These are phyloP conservation scores for Acorus calamus DNA, from an alignment of 106 monocot species.

Conservation along the genomic window DNA sequence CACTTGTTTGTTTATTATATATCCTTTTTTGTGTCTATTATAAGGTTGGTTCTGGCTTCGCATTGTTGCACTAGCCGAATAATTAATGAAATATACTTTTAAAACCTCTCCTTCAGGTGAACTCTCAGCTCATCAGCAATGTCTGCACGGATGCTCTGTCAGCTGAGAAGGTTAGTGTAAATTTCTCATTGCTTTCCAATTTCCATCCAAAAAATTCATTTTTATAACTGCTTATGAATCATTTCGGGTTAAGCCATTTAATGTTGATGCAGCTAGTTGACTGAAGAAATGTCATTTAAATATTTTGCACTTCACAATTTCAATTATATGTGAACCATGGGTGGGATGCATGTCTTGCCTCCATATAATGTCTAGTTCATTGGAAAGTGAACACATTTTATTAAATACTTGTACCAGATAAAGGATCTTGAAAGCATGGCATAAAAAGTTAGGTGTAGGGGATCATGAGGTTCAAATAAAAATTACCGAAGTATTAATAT, in stretches of 20 bases:
- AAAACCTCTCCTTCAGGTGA: conserved; percentile 16
- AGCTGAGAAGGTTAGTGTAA: conserved; percentile 23
- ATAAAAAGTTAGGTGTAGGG: no score
- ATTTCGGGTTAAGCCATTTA: no score
- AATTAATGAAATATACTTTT: background rate
- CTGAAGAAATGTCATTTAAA: background rate
- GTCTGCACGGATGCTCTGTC: conserved; percentile 38
- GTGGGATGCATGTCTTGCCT: no score
- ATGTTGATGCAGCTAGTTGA: no score
- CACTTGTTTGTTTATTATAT: background rate
- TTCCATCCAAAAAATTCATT: no score
- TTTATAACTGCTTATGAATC: background rate
- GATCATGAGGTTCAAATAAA: no score
- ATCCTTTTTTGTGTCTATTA: background rate
- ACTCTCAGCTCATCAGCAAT: conserved; percentile 37
- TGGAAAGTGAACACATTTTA: no score
- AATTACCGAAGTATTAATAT: no score
- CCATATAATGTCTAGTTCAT: no score
- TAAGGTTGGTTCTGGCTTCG: background rate
- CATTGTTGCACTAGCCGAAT: background rate
- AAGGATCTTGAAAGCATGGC: no score
- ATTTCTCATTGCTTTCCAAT: background rate
- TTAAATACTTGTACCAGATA: no score
- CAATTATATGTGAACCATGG: no score
- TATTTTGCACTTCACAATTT: background rate